Base-by-base conservation (phyloP, 441 rosid genomes). In the Iberis amara region DNA sequence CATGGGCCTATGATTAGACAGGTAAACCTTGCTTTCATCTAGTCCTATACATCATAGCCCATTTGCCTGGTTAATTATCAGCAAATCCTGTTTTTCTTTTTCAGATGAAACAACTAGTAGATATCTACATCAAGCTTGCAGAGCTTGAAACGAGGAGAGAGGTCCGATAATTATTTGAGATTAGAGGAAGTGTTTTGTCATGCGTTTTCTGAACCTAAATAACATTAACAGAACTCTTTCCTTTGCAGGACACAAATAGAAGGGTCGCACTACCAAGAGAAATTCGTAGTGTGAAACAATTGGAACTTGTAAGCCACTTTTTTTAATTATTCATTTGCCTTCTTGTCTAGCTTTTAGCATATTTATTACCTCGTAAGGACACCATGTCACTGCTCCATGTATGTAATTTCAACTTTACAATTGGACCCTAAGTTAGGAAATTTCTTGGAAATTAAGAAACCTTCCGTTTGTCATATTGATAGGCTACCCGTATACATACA, bases 31-130 rank as follows among this genome's bases (percentile, higher is more conserved):
- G 14, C 24, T 58, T 35, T 52, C 38, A 47, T 14, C 28, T 40
- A 52, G 15, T 46, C 47, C 61, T 41, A 40, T 11, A 38, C 48
- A 58, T 18, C 55, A 5, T 50, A 8, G 42, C 27, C 53, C 23
- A 52, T 8, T 56, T 50, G 23, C 15, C 35, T 26, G 21, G 45
- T 53, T 33, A 38, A 28, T 39, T 50, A 31, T 56, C 52, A 15
- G 65, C 27, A 47, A 47, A 36, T 46, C 46, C 37, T 42, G 49
- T 12, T 58, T 39, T 39, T 46, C 3, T n/a, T 44, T 62, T 42
- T 59, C 58, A 92, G 97, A 92, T 88, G 95, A 84, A 76, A 73
- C 95, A 86, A 70, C 79, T 92, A 89, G 99, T 89, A 64, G 99
- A 92, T 62, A 74, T 89, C 57, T 92, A 92, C 63, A 89, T 92